These are phyloP conservation scores for Achaetomiella virescens DNA, from an alignment of 495 filamentous ascomycete genomes.

Conservation along the genomic window DNA sequence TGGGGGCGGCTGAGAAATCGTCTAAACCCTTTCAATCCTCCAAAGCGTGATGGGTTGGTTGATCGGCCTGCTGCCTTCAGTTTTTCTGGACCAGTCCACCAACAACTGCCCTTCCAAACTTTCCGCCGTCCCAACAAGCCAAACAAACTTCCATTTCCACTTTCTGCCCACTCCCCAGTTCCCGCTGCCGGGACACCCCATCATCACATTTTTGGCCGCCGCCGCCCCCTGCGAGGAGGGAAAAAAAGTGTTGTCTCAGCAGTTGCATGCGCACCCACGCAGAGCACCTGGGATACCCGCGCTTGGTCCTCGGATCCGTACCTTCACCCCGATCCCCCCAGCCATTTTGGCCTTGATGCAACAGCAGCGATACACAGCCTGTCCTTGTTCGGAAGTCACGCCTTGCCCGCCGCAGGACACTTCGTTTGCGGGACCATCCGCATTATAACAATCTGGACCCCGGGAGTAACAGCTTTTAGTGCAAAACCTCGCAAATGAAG, in stretches of 20 bases:
- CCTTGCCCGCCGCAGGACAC: slow-evolving; percentile 15
- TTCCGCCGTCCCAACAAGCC: not conserved
- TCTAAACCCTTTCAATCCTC: slow-evolving; percentile 31
- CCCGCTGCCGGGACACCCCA: slow-evolving; percentile 4
- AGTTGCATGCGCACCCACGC: slow-evolving; percentile 14
- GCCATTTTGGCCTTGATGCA: slow-evolving; percentile 27
- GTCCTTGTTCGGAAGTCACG: slow-evolving; percentile 12
- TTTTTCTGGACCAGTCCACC: slow-evolving; percentile 15
- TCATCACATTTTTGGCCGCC: slow-evolving; percentile 1
- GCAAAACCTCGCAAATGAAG: slow-evolving; percentile 41
- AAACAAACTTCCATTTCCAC: not conserved
- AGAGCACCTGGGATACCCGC: slow-evolving; percentile 14
- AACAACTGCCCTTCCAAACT: slow-evolving; percentile 12
- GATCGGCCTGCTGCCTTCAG: slow-evolving; percentile 14
- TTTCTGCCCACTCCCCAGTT: not conserved
- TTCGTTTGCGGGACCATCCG: slow-evolving; percentile 20
- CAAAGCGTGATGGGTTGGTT: slow-evolving; percentile 13
- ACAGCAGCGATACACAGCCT: slow-evolving; percentile 26
- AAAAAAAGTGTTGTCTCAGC: slow-evolving; percentile 7
- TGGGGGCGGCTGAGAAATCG: slow-evolving; percentile 22
- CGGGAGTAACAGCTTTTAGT: slow-evolving; percentile 13
- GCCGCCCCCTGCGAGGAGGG: slow-evolving; percentile 1
- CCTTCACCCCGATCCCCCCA: slow-evolving; percentile 12
- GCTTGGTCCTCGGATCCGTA: slow-evolving; percentile 9
- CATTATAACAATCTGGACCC: slow-evolving; percentile 25